phyloP scores from a whole-genome alignment of 2,329 filamentous ascomycete species.

The Botryotinia convoluta region DNA sequence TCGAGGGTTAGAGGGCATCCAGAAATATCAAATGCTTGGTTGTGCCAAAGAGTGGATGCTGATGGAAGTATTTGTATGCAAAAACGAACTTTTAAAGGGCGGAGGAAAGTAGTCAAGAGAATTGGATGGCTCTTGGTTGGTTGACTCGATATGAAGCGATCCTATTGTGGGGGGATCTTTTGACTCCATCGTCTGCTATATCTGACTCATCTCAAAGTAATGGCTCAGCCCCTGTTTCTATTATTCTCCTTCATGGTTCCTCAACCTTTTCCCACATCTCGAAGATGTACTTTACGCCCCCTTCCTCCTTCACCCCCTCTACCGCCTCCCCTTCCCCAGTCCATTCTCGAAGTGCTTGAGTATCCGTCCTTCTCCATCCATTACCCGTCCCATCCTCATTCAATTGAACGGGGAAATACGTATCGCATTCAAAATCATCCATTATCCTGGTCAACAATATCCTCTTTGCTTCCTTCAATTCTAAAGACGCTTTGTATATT shows the following conservation, averaged over 20 bases:
- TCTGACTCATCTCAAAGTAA: neutral
- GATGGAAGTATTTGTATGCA: neutral
- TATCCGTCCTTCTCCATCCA: constrained; percentile 54
- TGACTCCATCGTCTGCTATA: neutral
- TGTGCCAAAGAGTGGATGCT: neutral
- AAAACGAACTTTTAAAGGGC: neutral
- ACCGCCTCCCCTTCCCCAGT: constrained; percentile 60
- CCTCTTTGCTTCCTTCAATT: constrained; percentile 53
- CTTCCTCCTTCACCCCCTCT: constrained; percentile 59
- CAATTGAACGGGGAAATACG: constrained; percentile 65
- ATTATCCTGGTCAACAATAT: constrained; percentile 69
- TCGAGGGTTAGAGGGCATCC: neutral
- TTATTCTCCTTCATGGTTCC: neutral
- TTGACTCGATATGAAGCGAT: too few species aligned
- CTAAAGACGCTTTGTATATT: constrained; percentile 74
- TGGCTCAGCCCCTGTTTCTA: too few species aligned
- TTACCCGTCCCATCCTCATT: constrained; percentile 36
- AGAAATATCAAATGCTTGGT: neutral
- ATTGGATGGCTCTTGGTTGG: neutral
- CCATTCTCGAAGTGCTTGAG: constrained; percentile 58
- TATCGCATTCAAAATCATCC: constrained; percentile 72
- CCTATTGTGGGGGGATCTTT: neutral
- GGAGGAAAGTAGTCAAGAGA: too few species aligned
- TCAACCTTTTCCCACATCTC: constrained; percentile 65
- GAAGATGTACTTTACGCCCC: constrained; percentile 65